Evolutionary conservation across 2,329 filamentous ascomycete genomes (phyloP), one percentile per base, ranked within the genome.

Genomic region (Ceratocystis harringtonii): DNA sequence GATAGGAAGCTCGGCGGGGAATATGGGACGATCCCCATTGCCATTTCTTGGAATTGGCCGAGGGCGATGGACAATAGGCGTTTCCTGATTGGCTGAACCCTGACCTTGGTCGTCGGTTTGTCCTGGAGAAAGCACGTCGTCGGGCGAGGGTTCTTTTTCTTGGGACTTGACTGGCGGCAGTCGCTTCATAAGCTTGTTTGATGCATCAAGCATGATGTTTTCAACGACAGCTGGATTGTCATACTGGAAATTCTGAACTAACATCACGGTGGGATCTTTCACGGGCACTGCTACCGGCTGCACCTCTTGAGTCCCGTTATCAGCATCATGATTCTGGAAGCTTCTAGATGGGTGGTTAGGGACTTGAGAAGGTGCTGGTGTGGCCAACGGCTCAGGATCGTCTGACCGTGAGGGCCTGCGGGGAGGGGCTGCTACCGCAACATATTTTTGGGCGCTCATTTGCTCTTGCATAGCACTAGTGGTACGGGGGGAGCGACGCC

Each of bases 241-340:
- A 68, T 83, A 83, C 44, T 80, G 75, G 65, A 83, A 81, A 62
- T 79, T 76, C 67, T 82, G 84, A 62, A 84, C 72, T 64, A 82
- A 78, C 77, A 84, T 79, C 58, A 83, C 77, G 3, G 78, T 83
- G 19, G 66, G 66, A 66, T 79, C 77, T 28, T 78, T 63, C 41
- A 61, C 8, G 6, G 66, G 30, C 48, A 67, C 32, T 6, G 50
- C 17, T 19, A 67, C 32, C 5, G 50, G 19, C 63, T 48, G 43
- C 28, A 30, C 19, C 43, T 65, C 22, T 58, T 25, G 55, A 19
- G 55, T 58, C 17, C 1, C 28, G 30, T 15, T 30, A 57, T 17
- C 55, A 58, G 8, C 15, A 19, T 8, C 32, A 15, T 19, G 61
- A 10, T 22, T 5, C 28, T 25, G 61, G 50, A 17, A 8, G 28